Base-by-base conservation (phyloP, 805 yeast species). In the Kuraishia hungarica region DNA sequence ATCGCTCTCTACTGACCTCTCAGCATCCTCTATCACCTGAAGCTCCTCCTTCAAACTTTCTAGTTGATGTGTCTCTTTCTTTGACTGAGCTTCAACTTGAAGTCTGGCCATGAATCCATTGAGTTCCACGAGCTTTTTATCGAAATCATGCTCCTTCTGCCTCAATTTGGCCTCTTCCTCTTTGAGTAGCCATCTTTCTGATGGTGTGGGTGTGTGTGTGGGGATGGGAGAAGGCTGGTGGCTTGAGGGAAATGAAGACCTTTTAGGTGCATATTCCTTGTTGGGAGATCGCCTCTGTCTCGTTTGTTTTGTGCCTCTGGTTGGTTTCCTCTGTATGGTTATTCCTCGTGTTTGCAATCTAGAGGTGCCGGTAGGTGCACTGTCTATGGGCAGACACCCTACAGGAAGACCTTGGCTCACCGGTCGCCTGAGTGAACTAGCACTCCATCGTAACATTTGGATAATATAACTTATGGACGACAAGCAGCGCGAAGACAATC, bases 91-190 rank as follows among this genome's bases (percentile, higher is more conserved):
- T 47, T 56, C 43, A 51, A 56, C 52, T 64, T 67, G 61, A 52
- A 67, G 56, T 48, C 59, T 46, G 67, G 61, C 21, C 59, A 76
- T 60, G 62, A 70, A 59, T 13, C 54, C 60, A 17, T 64, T 64
- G 2, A 79, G 67, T 10, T 48, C 39, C 29, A 53, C 51, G 35
- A 60, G 52, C 15, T 22, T 35, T 17, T 47, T 52, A 7, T 29
- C 24, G 26, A 29, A 22, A 39, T 51, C 53, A 22, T 4, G 47
- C 15, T 51, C 47, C 53, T 35, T 51, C 47, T 35, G 43, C 22
- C 47, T 51, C 1, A 35, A 11, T 21, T 13, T 51, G 19, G 28
- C 39, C 53, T 51, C 46, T 39, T 51, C 47, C 24, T 51, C 53
- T 15, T 51, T 28, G 23, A 51, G n/a, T 1, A 51, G 53, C 53